Base-by-base conservation (phyloP, 2,329 filamentous ascomycete genomes). In the Aspergillus neoniger region DNA sequence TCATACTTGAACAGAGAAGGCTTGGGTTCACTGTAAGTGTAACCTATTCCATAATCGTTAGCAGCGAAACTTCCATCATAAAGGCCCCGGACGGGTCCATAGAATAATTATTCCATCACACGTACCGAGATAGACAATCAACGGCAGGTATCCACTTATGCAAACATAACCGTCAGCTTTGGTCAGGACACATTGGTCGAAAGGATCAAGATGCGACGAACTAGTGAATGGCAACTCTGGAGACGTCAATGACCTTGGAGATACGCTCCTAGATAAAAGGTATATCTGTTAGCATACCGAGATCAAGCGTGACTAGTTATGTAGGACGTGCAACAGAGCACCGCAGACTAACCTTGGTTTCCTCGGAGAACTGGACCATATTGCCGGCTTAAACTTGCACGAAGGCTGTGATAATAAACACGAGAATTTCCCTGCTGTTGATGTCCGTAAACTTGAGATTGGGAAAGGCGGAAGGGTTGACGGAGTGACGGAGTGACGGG, bases 101-200 rank as follows among this genome's bases (percentile, higher is more conserved):
- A 4, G 32, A 14, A n/a, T 15, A 9, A 36, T 17, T 2, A 9
- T 10, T 3, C 21, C 30, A 36, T 65, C 51, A 65, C 61, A 61
- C 80, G 72, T 88, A 95, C 91, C 95, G 72, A 99, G 89, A 80
- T 98, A 99, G 78, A 99, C 86, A 77, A 99, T 96, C 79, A 99
- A 80, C 71, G 95, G 95, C 61, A 99, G 87, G 80, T 98, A 99
- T 77, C 95, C 95, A 84, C 92, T 96, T 44, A 71, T 30, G 59
- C 56, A 61, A 61, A 57, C 49, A 58, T 54, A 50, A 39, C 41
- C 15, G 60, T 73, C 60, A 70, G 67, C 65, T 55, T 58, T 56
- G n/a, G 53, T 39, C 28, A 25, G 21, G n/a, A 21, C 17, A 6
- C 15, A 14, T 55, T 19, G 38, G n/a, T 38, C 7, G 5, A 38